phyloP scores from a whole-genome alignment of 352 stramenopile species.

The Salisapilia sapeloensis region DNA sequence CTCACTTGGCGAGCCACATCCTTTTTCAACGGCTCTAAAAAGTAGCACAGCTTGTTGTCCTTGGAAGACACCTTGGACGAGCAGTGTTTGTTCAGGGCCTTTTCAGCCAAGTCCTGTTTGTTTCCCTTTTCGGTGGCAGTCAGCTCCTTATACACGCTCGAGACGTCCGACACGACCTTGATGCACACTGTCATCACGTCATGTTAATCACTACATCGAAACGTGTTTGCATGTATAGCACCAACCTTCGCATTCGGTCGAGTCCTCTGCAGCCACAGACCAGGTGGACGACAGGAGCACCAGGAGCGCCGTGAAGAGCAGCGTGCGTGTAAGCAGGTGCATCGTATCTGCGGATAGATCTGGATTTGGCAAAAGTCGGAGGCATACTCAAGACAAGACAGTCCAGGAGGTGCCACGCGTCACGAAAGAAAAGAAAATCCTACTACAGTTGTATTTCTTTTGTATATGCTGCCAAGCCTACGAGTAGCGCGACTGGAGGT shows the following conservation, averaged over 20 bases:
- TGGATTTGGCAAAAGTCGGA: too few species aligned
- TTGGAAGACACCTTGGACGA: conserved; percentile 61
- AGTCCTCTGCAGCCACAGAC: conserved; percentile 25
- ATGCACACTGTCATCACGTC: conserved; percentile 66
- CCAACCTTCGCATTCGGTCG: conserved; percentile 85
- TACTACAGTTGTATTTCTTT: too few species aligned
- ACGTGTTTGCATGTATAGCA: background rate
- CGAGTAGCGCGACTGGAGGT: conserved; percentile 72
- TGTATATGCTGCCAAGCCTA: too few species aligned
- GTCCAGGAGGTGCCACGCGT: too few species aligned
- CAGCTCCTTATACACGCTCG: conserved; percentile 45
- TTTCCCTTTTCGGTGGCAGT: conserved; percentile 50
- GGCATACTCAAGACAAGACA: too few species aligned
- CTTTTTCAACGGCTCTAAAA: conserved; percentile 88
- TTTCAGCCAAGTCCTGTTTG: conserved; percentile 54
- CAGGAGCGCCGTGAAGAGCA: conserved; percentile 48
- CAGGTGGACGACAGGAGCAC: conserved; percentile 25
- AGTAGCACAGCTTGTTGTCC: conserved; percentile 93
- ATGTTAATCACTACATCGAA: background rate
- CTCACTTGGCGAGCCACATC: conserved; percentile 84
- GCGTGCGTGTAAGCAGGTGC: background rate
- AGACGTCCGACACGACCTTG: conserved; percentile 82
- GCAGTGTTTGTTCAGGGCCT: conserved; percentile 79
- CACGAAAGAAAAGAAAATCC: too few species aligned
- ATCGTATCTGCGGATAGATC: too few species aligned